Conservation (phyloP, 768 basidiomycete genomes). For the Nevesoporus exiguus region DNA sequence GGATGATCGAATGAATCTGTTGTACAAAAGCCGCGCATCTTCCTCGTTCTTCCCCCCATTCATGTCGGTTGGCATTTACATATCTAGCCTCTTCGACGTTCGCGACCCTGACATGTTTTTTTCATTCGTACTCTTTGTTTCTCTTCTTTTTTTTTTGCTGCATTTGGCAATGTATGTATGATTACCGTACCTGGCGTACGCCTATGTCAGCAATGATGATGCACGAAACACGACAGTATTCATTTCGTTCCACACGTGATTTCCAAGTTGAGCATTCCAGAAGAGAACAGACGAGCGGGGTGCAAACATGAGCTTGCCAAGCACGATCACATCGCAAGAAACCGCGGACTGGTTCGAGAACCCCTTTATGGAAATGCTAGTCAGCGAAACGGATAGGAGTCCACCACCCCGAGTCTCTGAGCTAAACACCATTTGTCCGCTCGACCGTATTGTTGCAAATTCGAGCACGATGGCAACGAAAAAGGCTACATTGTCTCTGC, state of each 20-base stretch:
- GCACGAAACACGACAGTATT: slow-evolving; percentile 5
- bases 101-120: slow-evolving; percentile 14
- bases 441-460: too few species aligned
- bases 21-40: slow-evolving; percentile 20
- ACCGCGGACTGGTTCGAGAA: background rate
- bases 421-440: too few species aligned
- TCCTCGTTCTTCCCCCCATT: slow-evolving; percentile 11
- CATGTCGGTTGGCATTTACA: slow-evolving; percentile 20
- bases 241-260: slow-evolving; percentile 3
- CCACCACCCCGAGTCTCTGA: background rate
- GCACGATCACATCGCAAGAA: background rate
- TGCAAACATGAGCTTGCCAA: background rate
- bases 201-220: slow-evolving; percentile 15
- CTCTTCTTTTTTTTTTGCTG: slow-evolving; percentile 2
- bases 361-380: background rate
- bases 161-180: slow-evolving; percentile 29
- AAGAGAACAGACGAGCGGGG: background rate
- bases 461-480: too few species aligned
- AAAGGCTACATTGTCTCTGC: too few species aligned
- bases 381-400: background rate
- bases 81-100: slow-evolving; percentile 29
- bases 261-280: slow-evolving; percentile 6
- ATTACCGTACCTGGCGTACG: slow-evolving; percentile 36
- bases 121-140: slow-evolving; percentile 2
- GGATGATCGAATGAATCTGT: slow-evolving; percentile 21